A percentile compares a stretch with the other conserved stretches of the same genome.
Evolutionary conservation across 345 rosid genomes (phyloP).

Genomic region (Acer saccharum): DNA sequence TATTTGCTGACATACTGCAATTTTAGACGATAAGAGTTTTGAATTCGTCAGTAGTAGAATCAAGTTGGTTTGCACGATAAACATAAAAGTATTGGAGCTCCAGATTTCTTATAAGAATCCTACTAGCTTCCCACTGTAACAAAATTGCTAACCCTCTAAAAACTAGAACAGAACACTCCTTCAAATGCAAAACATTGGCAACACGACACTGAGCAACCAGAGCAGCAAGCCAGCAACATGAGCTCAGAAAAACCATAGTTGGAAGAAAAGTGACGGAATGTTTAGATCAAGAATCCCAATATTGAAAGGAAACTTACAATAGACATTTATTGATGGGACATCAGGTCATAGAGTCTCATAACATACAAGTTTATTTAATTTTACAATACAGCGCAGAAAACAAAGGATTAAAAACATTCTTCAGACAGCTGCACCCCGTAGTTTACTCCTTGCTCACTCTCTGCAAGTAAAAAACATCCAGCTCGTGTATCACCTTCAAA

Average conservation of each 20-base stretch:
- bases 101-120: slow-evolving; percentile 1
- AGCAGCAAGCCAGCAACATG: slow-evolving; percentile 7
- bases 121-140: slow-evolving; percentile 2
- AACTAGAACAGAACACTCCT: slow-evolving; percentile 5
- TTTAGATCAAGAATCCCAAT: background rate
- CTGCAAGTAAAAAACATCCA: slow-evolving; percentile 3
- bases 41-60: background rate
- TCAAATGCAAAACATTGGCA: background rate
- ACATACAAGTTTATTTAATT: slow-evolving; percentile 7
- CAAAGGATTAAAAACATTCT: slow-evolving; percentile 16
- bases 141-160: background rate
- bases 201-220: slow-evolving; percentile 1
- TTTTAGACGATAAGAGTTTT: slow-evolving; percentile 4
- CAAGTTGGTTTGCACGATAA: background rate
- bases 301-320: background rate
- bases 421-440: background rate
- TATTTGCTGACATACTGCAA: background rate
- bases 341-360: slow-evolving; percentile 1
- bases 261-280: background rate
- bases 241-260: background rate
- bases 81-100: background rate
- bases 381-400: slow-evolving; percentile 15
- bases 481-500: slow-evolving; percentile 38
- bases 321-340: slow-evolving; percentile 8
- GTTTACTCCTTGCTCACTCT: slow-evolving; percentile 11